phyloP scores from a whole-genome alignment of 2,329 filamentous ascomycete genomes.

The Chrysosphaeria jannelii region DNA sequence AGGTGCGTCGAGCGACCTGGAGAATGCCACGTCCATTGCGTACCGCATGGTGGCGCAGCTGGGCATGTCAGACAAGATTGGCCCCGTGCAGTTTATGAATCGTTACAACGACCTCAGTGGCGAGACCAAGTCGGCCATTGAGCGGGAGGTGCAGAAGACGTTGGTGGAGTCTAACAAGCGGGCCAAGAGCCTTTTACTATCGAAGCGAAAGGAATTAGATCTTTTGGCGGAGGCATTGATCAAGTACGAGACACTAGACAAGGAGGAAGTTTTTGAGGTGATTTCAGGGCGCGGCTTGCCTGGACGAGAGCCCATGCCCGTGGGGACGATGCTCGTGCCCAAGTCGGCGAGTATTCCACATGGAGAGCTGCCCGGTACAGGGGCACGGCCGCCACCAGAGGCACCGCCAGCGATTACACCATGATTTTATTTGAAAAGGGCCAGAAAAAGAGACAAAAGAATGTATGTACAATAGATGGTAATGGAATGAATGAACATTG shows the following conservation, averaged over 20 bases:
- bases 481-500: too few species aligned
- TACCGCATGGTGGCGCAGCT: constrained; percentile 69
- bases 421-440: too few species aligned
- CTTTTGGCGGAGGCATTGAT: constrained; percentile 66
- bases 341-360: constrained; percentile 3
- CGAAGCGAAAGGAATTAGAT: constrained; percentile 61
- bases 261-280: constrained; percentile 70
- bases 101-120: constrained; percentile 60
- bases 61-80: constrained; percentile 68
- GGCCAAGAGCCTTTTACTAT: constrained; percentile 37
- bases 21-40: constrained; percentile 50
- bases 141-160: constrained; percentile 59
- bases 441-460: too few species aligned
- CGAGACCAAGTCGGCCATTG: constrained; percentile 63
- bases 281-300: constrained; percentile 60
- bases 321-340: constrained; percentile 37
- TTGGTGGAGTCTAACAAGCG: constrained; percentile 57
- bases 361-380: too few species aligned
- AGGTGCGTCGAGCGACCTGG: constrained; percentile 60
- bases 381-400: too few species aligned
- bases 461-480: too few species aligned
- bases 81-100: constrained; percentile 63
- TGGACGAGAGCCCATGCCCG: constrained; percentile 29
- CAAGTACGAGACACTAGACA: constrained; percentile 77
- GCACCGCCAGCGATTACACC: too few species aligned